A percentile compares a stretch with the other conserved stretches of the same genome.
phyloP scores from a whole-genome alignment of 768 basidiomycete genomes.

The Mrakia hoshinonis region DNA sequence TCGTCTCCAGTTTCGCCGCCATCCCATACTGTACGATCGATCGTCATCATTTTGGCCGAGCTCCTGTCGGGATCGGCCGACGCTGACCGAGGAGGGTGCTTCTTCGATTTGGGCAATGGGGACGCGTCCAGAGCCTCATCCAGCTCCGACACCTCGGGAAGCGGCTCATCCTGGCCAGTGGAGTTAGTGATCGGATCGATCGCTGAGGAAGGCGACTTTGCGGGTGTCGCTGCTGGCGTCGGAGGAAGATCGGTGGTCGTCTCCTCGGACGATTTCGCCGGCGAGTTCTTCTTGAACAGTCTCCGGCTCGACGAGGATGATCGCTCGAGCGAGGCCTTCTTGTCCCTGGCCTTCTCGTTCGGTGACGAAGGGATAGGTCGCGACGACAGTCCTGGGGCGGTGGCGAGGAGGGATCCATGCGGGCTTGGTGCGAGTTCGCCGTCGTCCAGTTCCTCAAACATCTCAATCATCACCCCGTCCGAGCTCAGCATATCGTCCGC shows the following conservation, averaged over 20 bases:
- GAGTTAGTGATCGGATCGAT: background rate
- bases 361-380: background rate
- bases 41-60: constrained; percentile 22
- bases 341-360: background rate
- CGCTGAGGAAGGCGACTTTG: background rate
- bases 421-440: background rate
- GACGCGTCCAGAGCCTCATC: background rate
- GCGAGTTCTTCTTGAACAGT: background rate
- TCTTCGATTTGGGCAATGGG: background rate
- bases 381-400: background rate
- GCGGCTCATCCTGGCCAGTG: too few species aligned
- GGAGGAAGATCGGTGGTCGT: background rate
- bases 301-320: background rate
- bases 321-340: background rate
- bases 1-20: constrained; percentile 44
- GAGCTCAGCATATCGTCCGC: background rate
- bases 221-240: background rate
- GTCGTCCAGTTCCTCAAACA: constrained; percentile 4
- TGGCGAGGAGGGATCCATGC: background rate
- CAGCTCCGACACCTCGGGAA: background rate
- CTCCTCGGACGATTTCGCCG: background rate
- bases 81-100: constrained; percentile 63
- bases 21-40: constrained; percentile 44
- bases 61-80: constrained; percentile 68
- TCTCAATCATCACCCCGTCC: constrained; percentile 16